A percentile compares a stretch with the other conserved stretches of the same genome.
phyloP scores from a whole-genome alignment of 148 eudicot species.

The Rhododendron mucronatum region DNA sequence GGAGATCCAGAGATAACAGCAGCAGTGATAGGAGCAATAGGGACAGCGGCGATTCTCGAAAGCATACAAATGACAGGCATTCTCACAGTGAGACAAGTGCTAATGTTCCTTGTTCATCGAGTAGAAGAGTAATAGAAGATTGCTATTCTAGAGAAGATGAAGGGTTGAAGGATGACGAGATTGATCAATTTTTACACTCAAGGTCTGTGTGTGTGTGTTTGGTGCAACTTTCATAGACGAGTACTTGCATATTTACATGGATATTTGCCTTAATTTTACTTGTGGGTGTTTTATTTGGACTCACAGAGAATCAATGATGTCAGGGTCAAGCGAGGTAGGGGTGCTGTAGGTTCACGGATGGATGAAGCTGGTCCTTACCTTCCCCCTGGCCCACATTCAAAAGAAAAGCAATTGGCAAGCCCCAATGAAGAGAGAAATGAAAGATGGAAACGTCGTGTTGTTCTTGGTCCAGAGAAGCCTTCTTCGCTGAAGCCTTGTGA shows the following conservation, averaged over 20 bases:
- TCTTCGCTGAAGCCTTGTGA: constrained; percentile 25
- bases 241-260: neutral
- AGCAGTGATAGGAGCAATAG: constrained; percentile 26
- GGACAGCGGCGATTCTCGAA: constrained; percentile 23
- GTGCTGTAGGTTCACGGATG: constrained; percentile 87
- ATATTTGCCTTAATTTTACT: neutral
- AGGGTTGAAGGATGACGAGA: constrained; percentile 70
- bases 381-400: constrained; percentile 29
- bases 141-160: constrained; percentile 35
- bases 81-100: constrained; percentile 18
- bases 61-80: constrained; percentile 32
- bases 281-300: neutral
- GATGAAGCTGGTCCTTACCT: constrained; percentile 94
- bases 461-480: constrained; percentile 73
- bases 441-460: constrained; percentile 17
- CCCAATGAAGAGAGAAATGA: constrained; percentile 14
- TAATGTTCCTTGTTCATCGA: constrained; percentile 38
- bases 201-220: constrained; percentile 29
- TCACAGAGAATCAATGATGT: constrained; percentile 8
- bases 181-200: constrained; percentile 73
- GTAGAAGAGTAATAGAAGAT: constrained; percentile 38
- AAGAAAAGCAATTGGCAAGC: constrained; percentile 16
- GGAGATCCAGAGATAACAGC: constrained; percentile 29
- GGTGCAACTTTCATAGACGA: neutral
- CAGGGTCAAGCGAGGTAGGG: constrained; percentile 94